These are phyloP conservation scores for Huntiella savannae DNA, from an alignment of 2,329 filamentous ascomycete species.

Conservation along the genomic window DNA sequence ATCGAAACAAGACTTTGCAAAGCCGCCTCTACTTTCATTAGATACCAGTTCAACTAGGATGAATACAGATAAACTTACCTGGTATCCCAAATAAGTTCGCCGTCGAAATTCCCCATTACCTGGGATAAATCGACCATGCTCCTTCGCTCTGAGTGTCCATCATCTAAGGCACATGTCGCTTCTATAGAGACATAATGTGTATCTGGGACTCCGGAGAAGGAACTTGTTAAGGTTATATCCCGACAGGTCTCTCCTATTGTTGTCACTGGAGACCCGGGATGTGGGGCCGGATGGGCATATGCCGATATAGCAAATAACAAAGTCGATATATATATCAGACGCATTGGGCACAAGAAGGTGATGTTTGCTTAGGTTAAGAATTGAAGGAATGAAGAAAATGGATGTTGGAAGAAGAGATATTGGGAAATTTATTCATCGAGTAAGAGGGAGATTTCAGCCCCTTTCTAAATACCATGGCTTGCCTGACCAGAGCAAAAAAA, in stretches of 20 bases:
- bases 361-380: no score
- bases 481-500: no score
- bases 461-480: no score
- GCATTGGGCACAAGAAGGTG: no score
- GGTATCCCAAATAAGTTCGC: constrained; percentile 9
- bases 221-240: constrained; percentile 1
- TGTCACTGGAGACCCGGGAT: neutral
- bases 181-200: constrained; percentile 6
- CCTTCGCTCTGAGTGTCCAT: neutral
- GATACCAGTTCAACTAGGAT: neutral
- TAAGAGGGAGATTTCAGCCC: no score
- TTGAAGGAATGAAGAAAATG: no score
- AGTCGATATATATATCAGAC: no score
- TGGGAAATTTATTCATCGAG: no score
- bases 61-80: constrained; percentile 3
- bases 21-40: constrained; percentile 7
- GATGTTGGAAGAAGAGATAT: no score
- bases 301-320: no score
- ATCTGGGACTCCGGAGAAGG: constrained; percentile 6
- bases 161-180: constrained; percentile 4
- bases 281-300: neutral
- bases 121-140: neutral
- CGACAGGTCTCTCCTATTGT: constrained; percentile 4
- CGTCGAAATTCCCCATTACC: constrained; percentile 9
- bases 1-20: constrained; percentile 8